These are phyloP conservation scores for Trypanosoma grayi DNA, from an alignment of 208 protist species.

Conservation along the genomic window DNA sequence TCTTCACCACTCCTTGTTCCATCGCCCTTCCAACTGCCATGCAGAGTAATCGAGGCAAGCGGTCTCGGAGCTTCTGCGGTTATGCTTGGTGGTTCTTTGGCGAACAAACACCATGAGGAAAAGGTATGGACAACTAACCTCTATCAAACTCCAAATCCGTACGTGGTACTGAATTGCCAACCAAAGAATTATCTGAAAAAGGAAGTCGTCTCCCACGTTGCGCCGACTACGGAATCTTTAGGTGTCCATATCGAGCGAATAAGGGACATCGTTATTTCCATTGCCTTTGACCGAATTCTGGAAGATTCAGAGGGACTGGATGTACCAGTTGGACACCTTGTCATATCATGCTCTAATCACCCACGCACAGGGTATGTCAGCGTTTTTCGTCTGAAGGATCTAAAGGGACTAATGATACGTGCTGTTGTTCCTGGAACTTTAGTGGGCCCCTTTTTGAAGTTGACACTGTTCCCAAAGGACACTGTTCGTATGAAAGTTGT, in stretches of 20 bases:
- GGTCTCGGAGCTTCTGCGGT: slow-evolving; percentile 20
- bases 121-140: slow-evolving; percentile 24
- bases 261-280: slow-evolving; percentile 17
- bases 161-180: slow-evolving; percentile 11
- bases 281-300: slow-evolving; percentile 1
- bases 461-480: slow-evolving; percentile 18
- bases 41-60: slow-evolving; percentile 17
- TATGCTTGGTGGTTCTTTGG: slow-evolving; percentile 1
- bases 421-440: slow-evolving; percentile 22
- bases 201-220: slow-evolving; percentile 15
- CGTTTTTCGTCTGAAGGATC: slow-evolving; percentile 15
- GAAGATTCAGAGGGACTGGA: neutral
- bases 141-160: slow-evolving; percentile 17
- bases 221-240: slow-evolving; percentile 5
- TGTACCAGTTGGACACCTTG: slow-evolving; percentile 10
- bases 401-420: neutral
- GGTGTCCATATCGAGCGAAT: slow-evolving; percentile 15
- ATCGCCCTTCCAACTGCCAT: slow-evolving; percentile 11
- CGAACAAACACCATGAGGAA: slow-evolving; percentile 2
- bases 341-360: slow-evolving; percentile 27
- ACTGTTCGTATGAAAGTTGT: slow-evolving; percentile 7
- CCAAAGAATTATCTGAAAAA: slow-evolving; percentile 17
- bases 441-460: slow-evolving; percentile 20
- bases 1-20: slow-evolving; percentile 3
- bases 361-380: slow-evolving; percentile 25